These are phyloP conservation scores for Oryza meyeriana DNA, from an alignment of 176 grass and related monocot genomes.

Conservation along the genomic window DNA sequence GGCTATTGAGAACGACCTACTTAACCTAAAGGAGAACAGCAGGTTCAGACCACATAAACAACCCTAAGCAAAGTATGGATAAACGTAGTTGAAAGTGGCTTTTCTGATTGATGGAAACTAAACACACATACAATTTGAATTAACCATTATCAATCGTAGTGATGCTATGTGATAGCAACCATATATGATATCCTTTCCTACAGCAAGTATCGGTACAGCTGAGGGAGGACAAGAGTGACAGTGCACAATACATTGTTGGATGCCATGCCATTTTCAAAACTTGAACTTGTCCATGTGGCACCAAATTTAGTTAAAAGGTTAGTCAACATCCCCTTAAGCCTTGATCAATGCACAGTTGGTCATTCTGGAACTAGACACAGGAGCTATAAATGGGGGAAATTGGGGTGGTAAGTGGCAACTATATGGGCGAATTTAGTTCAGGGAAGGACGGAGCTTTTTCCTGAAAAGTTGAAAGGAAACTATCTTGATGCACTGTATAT, in stretches of 20 bases:
- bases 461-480: too few relatives aligned
- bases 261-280: constrained; percentile 1
- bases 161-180: not conserved
- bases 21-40: not conserved
- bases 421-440: not conserved
- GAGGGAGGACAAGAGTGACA: not conserved
- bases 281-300: not conserved
- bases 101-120: not conserved
- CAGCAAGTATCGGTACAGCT: not conserved
- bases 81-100: not conserved
- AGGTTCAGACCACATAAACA: not conserved
- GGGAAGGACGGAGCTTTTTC: not conserved
- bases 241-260: constrained; percentile 2
- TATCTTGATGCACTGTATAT: too few relatives aligned
- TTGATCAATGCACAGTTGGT: not conserved
- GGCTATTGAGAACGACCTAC: not conserved
- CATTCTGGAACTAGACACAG: not conserved
- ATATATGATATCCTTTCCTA: not conserved
- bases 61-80: not conserved
- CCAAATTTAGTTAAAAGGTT: constrained; percentile 1
- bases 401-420: not conserved
- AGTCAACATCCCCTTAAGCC: not conserved
- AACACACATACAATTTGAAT: not conserved
- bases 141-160: not conserved
- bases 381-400: not conserved